These are phyloP conservation scores for Amanita molliuscula DNA, from an alignment of 768 basidiomycete genomes.

Conservation along the genomic window DNA sequence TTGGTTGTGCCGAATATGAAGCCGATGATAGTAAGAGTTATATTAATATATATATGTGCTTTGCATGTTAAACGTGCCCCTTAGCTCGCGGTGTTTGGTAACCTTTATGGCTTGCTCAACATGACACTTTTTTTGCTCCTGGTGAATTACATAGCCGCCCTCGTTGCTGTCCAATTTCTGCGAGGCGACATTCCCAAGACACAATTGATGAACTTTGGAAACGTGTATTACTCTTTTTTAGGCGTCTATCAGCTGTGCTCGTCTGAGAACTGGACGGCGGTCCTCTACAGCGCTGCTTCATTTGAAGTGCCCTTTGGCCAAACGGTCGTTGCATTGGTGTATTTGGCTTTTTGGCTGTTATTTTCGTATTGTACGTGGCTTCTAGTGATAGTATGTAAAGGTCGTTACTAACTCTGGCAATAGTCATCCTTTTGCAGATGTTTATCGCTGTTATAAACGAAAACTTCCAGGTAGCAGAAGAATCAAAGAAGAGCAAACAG, in stretches of 20 bases:
- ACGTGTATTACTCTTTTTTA: conserved; percentile 78
- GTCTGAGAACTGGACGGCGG: conserved; percentile 88
- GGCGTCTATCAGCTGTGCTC: conserved; percentile 86
- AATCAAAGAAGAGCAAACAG: conserved; percentile 77
- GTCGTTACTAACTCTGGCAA: conserved; percentile 2
- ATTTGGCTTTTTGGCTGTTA: conserved; percentile 76
- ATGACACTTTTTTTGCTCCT: conserved; percentile 87
- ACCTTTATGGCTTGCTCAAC: conserved; percentile 83
- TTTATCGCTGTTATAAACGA: conserved; percentile 97
- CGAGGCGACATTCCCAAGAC: conserved; percentile 64
- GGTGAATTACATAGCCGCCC: conserved; percentile 77
- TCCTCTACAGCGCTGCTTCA: conserved; percentile 50
- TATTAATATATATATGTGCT: background rate
- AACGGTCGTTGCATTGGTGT: conserved; percentile 56
- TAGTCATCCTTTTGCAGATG: conserved; percentile 89
- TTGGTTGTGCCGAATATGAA: conserved; percentile 86
- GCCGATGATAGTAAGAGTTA: conserved; percentile 59
- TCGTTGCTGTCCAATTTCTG: conserved; percentile 76
- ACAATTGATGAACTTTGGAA: conserved; percentile 61
- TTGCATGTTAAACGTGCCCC: background rate
- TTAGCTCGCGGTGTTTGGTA: conserved; percentile 84
- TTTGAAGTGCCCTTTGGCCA: conserved; percentile 63
- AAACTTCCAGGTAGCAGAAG: conserved; percentile 89
- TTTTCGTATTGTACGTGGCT: conserved; percentile 77
- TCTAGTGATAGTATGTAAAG: background rate